Evolutionary conservation across 164 flowering plant genomes (phyloP).

Genomic region (Vitis labrusca): DNA sequence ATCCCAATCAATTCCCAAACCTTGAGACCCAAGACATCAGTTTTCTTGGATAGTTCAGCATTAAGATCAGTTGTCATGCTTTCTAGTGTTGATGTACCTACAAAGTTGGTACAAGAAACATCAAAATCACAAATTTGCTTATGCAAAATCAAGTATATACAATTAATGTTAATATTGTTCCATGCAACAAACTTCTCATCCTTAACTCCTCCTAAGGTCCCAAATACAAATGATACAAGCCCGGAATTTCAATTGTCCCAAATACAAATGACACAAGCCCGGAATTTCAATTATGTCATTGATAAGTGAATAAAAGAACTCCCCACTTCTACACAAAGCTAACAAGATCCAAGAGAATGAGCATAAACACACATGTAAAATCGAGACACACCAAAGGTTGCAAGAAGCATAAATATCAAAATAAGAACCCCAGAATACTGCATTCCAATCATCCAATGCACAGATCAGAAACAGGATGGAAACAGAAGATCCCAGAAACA

Average conservation of each 20-base stretch:
- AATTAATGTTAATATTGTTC: neutral
- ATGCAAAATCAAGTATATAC: too few species aligned
- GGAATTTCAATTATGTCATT: neutral
- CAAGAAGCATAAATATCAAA: neutral
- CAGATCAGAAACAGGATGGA: conserved; percentile 13
- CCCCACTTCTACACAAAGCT: neutral
- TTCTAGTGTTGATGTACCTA: conserved; percentile 9
- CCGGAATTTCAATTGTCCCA: neutral
- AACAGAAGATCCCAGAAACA: conserved; percentile 1
- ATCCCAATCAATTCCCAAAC: conserved; percentile 70
- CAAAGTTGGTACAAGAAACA: neutral
- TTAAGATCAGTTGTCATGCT: conserved; percentile 50
- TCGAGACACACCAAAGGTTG: neutral
- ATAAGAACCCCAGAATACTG: conserved; percentile 2
- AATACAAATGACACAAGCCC: neutral
- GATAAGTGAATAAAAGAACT: neutral
- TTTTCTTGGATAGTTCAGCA: conserved; percentile 39
- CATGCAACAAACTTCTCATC: neutral
- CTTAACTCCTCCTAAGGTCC: neutral
- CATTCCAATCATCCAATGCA: neutral
- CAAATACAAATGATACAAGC: neutral
- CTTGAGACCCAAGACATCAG: conserved; percentile 45
- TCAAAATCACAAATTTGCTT: neutral
- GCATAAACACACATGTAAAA: neutral
- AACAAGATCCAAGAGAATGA: neutral